phyloP scores from a whole-genome alignment of 306 rosid species.

The Astragalus membranaceus region DNA sequence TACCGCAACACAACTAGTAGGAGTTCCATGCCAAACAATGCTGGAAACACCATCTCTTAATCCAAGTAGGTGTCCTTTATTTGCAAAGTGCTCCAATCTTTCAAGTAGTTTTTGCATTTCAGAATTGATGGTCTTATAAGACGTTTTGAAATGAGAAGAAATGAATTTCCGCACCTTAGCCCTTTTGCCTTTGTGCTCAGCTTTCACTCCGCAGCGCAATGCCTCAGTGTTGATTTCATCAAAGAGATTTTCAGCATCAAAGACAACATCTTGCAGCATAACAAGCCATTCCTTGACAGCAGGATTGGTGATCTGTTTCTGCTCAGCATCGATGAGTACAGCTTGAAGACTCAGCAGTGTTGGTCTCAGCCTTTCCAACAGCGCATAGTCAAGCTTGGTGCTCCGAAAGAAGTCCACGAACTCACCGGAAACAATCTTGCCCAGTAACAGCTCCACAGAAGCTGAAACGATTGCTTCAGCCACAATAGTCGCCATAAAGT shows the following conservation, averaged over 20 bases:
- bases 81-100: no score
- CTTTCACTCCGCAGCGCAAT: background rate
- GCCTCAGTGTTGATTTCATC: background rate
- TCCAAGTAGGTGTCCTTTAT: no score
- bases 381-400: background rate
- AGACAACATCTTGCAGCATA: background rate
- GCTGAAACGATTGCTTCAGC: slow-evolving; percentile 2
- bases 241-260: no score
- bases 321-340: background rate
- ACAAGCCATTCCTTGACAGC: slow-evolving; percentile 10
- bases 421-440: background rate
- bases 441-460: background rate
- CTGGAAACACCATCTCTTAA: no score
- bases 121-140: no score
- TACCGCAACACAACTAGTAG: no score
- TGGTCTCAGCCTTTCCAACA: background rate
- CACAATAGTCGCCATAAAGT: background rate
- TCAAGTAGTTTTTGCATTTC: no score
- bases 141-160: no score
- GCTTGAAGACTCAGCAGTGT: background rate
- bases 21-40: no score
- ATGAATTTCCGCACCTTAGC: no score
- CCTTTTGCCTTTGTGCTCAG: background rate
- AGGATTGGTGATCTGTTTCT: background rate
- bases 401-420: background rate